These are phyloP conservation scores for Stentor coeruleus DNA, from an alignment of 73 alveolate genomes.

Conservation along the genomic window DNA sequence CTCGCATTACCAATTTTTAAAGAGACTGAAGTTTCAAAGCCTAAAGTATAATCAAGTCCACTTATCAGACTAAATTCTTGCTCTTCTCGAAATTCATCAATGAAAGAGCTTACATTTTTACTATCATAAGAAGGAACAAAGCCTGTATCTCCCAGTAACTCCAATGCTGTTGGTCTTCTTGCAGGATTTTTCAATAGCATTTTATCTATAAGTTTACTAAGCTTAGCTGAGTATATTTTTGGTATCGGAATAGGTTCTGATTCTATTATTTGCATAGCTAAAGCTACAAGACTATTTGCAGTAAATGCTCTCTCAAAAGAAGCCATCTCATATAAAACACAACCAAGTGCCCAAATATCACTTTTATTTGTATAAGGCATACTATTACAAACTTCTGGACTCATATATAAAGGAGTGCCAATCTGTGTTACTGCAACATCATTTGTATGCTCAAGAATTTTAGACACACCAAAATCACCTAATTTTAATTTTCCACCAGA, in stretches of 20 bases:
- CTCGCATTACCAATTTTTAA: too few relatives aligned
- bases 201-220: too few relatives aligned
- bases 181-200: too few relatives aligned
- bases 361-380: slow-evolving; percentile 74
- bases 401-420: slow-evolving; percentile 73
- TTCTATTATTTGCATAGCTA: slow-evolving; percentile 41
- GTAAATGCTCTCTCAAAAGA: slow-evolving; percentile 56
- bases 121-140: too few relatives aligned
- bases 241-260: slow-evolving; percentile 34
- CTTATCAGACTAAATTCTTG: too few relatives aligned
- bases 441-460: slow-evolving; percentile 50
- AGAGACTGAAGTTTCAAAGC: too few relatives aligned
- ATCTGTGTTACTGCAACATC: slow-evolving; percentile 56
- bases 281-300: slow-evolving; percentile 48
- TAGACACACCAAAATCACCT: slow-evolving; percentile 93
- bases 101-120: too few relatives aligned
- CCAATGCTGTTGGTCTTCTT: too few relatives aligned
- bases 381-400: slow-evolving; percentile 74
- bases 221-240: too few relatives aligned
- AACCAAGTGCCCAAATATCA: slow-evolving; percentile 81
- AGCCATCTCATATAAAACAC: slow-evolving; percentile 66
- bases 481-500: slow-evolving; percentile 59
- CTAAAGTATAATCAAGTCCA: too few relatives aligned
- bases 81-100: too few relatives aligned
- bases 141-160: too few relatives aligned